phyloP scores from a whole-genome alignment of 1,139 yeast species.

The Hemisphaericaspora xylanilytica region DNA sequence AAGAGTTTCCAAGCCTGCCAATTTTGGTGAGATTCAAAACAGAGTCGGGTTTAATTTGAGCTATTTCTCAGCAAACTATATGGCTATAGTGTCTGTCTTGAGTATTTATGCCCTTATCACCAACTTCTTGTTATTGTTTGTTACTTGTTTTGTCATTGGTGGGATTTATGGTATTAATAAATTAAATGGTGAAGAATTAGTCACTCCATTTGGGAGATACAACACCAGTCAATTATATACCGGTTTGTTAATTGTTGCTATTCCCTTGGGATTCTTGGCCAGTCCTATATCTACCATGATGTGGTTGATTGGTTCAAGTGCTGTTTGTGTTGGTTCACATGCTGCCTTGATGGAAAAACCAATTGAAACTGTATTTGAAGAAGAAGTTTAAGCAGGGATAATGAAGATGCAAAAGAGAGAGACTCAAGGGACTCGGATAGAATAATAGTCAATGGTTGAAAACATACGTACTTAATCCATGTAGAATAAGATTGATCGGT shows the following conservation, averaged over 20 bases:
- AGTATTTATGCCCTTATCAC: conserved; percentile 63
- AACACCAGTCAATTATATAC: conserved; percentile 88
- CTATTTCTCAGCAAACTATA: conserved; percentile 85
- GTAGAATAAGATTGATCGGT: background rate
- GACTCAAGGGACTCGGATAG: background rate
- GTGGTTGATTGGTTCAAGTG: conserved; percentile 97
- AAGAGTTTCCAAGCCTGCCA: conserved; percentile 85
- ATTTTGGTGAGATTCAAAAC: conserved; percentile 85
- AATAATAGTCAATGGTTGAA: background rate
- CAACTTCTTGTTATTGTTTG: conserved; percentile 80
- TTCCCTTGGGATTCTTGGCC: conserved; percentile 90
- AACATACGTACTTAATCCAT: background rate
- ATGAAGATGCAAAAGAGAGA: background rate
- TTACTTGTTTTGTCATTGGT: conserved; percentile 60
- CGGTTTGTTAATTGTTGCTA: conserved; percentile 69
- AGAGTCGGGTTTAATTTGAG: conserved; percentile 84
- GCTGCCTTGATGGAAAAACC: conserved; percentile 97
- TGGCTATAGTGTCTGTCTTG: conserved; percentile 68
- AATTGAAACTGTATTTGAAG: conserved; percentile 95
- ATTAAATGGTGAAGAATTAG: conserved; percentile 79
- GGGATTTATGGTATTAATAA: conserved; percentile 79
- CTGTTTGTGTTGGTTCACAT: conserved; percentile 83
- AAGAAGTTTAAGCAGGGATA: conserved; percentile 50
- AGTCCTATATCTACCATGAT: conserved; percentile 90
- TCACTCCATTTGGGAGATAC: conserved; percentile 62